phyloP scores from a whole-genome alignment of 2,329 filamentous ascomycete species.

The Nothophoma quercina region DNA sequence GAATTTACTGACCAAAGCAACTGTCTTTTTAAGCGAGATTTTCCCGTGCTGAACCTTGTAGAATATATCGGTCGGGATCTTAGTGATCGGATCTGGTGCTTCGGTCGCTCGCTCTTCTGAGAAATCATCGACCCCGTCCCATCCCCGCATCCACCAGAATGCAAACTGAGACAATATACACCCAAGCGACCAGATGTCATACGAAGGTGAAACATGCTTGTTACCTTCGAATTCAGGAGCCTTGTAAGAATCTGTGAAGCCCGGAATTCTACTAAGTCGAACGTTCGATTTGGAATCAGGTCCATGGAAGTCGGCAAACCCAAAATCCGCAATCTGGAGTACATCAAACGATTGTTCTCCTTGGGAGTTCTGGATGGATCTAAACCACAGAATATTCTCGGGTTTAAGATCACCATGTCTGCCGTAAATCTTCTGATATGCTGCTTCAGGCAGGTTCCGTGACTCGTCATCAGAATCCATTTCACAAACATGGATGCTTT shows the following conservation, averaged over 20 bases:
- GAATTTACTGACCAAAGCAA: no score
- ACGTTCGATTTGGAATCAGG: conserved; percentile 32
- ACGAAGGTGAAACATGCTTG: conserved; percentile 41
- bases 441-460: no score
- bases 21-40: no score
- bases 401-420: conserved; percentile 25
- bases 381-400: conserved; percentile 21
- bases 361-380: background rate
- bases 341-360: background rate
- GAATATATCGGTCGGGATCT: no score
- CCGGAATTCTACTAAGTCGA: conserved; percentile 12
- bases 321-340: conserved; percentile 45
- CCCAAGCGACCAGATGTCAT: conserved; percentile 47
- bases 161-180: conserved; percentile 39
- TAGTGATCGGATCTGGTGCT: no score
- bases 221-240: conserved; percentile 49
- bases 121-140: conserved; percentile 12
- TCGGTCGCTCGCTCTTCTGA: no score
- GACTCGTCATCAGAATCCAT: no score
- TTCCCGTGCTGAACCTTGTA: no score
- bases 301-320: conserved; percentile 45
- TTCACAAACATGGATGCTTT: conserved; percentile 14
- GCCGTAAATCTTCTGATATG: no score
- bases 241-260: conserved; percentile 45
- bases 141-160: conserved; percentile 34